Evolutionary conservation across 1,139 yeast genomes (phyloP).

Genomic region (Blastobotrys arbuscula): DNA sequence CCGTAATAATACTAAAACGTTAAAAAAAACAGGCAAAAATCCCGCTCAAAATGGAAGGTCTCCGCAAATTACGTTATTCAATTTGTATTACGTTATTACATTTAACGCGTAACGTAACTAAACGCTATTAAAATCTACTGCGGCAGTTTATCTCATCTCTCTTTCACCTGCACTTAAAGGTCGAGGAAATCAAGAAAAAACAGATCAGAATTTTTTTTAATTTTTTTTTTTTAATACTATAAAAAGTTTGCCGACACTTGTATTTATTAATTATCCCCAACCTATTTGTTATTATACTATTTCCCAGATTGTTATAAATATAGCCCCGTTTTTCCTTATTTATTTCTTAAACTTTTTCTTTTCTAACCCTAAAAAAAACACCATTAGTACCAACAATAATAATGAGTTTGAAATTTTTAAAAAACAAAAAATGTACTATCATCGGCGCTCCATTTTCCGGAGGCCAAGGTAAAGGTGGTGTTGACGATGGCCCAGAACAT

Average conservation of each 20-base stretch:
- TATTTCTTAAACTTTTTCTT: background rate
- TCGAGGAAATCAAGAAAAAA: background rate
- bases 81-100: too few relatives aligned
- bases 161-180: conserved; percentile 14
- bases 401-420: conserved; percentile 12
- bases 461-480: conserved; percentile 95
- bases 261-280: background rate
- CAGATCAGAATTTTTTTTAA: background rate
- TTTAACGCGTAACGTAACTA: too few relatives aligned
- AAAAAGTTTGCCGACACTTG: background rate
- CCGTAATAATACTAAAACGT: too few relatives aligned
- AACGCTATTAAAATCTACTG: too few relatives aligned
- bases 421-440: conserved; percentile 32
- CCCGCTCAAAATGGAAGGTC: too few relatives aligned
- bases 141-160: conserved; percentile 4
- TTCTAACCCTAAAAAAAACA: background rate
- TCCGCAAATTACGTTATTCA: too few relatives aligned
- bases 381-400: background rate
- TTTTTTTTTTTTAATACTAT: background rate
- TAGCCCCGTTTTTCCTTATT: background rate
- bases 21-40: too few relatives aligned
- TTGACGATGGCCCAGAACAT: conserved; percentile 87
- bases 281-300: background rate
- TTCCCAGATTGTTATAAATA: background rate
- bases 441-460: conserved; percentile 89